Evolutionary conservation across 2,329 filamentous ascomycete species (phyloP), one percentile per base, ranked within the genome.

Genomic region (Venturia aucupariae): DNA sequence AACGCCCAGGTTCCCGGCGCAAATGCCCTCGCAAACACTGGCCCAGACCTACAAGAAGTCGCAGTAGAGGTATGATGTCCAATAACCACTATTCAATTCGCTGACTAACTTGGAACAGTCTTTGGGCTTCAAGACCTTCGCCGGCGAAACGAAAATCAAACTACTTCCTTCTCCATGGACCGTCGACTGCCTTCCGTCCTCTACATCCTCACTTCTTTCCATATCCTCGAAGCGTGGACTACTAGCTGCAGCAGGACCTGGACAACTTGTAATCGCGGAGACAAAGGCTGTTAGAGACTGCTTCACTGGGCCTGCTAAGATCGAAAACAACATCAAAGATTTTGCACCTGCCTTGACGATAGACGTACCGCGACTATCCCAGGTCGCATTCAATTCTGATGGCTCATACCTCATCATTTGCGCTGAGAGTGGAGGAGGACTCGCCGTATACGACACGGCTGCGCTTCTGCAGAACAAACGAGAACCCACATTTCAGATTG

Each of bases 361-460:
- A 7, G 80, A 86, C 1, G 82, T 95, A 70, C 84, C 89, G 71
- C 86, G 89, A 69, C 84, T 96, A 63, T 95, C 91, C 13, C 94
- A 99, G 74, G 81, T 99, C 24, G 86, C 88, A 19, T 99, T 99
- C 74, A 93, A 91, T 0, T 84, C 90, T n/a, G 90, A 95, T 71
- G 95, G 97, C 73, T 86, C 85, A 69, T 91, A 89, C 69, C 79
- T 99, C 66, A 84, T 96, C 42, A 80, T 97, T 32, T 91, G 90
- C 13, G 90, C 90, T 2, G 90, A 96, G 75, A 80, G 83, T 64
- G 89, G 90, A 13, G 89, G 91, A 41, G 91, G 92, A 4, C 78
- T 99, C 67, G 88, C 89, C 4, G 88, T 96, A 2, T 97, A 96
- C 72, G 86, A 92, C 64, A 86, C 90, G 1, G 80, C 88, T 65